Conservation (phyloP, 1,284 basidiomycete genomes). For the Ceratobasidium sp. region DNA sequence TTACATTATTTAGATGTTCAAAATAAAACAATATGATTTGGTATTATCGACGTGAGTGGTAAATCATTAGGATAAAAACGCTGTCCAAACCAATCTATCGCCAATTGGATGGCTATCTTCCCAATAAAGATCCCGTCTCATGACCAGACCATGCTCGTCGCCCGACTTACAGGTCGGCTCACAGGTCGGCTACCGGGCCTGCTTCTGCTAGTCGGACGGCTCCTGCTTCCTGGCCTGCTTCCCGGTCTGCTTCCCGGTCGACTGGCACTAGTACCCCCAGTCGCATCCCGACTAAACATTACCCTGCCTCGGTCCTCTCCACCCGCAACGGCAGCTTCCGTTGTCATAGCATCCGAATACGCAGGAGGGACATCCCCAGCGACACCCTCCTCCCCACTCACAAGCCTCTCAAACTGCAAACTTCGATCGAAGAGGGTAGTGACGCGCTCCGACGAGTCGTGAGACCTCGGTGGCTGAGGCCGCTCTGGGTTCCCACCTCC, state of each 20-base stretch:
- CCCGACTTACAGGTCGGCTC: slow-evolving; percentile 20
- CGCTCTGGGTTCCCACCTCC: slow-evolving; percentile 51
- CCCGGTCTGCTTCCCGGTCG: slow-evolving; percentile 9
- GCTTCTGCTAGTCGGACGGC: neutral
- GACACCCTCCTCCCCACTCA: slow-evolving; percentile 68
- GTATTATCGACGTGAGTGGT: neutral
- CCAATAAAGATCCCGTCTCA: neutral
- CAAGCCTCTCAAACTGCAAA: slow-evolving; percentile 61
- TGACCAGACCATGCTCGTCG: slow-evolving; percentile 30
- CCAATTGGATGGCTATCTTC: neutral
- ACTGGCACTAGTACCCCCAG: neutral
- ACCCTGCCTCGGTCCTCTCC: slow-evolving; percentile 17
- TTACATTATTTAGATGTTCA: neutral
- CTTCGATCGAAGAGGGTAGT: slow-evolving; percentile 36
- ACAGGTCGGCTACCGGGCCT: slow-evolving; percentile 20
- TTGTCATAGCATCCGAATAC: slow-evolving; percentile 54
- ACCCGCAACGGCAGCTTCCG: neutral
- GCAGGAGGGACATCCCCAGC: slow-evolving; percentile 68
- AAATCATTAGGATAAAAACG: too few relatives aligned
- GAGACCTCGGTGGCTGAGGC: slow-evolving; percentile 1
- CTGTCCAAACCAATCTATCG: too few relatives aligned
- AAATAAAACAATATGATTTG: neutral
- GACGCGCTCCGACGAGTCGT: neutral
- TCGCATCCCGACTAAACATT: slow-evolving; percentile 2
- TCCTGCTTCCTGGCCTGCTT: slow-evolving; percentile 10